These are phyloP conservation scores for Abrus precatorius DNA, from an alignment of 306 rosid genomes.

Conservation along the genomic window DNA sequence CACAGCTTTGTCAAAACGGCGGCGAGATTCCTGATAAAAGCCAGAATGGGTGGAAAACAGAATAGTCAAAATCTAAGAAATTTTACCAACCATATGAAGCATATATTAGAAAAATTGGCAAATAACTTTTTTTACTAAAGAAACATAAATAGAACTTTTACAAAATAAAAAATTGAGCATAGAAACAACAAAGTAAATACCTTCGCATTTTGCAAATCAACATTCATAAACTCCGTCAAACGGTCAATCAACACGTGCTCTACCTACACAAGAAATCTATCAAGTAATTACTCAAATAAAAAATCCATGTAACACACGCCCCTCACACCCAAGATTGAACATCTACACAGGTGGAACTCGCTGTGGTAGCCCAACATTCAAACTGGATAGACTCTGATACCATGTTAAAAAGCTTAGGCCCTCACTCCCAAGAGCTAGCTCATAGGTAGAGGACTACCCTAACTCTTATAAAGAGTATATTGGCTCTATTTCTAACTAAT, in stretches of 20 bases:
- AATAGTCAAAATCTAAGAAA: background rate
- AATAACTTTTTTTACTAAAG: background rate
- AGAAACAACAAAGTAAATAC: conserved; percentile 52
- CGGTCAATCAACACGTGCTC: conserved; percentile 94
- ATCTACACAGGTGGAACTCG: background rate
- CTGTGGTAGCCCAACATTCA: too few relatives aligned
- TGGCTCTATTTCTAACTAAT: too few relatives aligned
- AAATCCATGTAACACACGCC: background rate
- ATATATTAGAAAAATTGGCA: background rate
- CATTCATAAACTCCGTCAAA: conserved; percentile 74
- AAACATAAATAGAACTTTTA: background rate
- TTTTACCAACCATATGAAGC: conserved; percentile 14
- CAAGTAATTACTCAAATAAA: conserved; percentile 39
- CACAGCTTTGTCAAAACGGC: conserved; percentile 79
- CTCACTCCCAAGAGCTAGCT: too few relatives aligned
- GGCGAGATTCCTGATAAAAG: conserved; percentile 78
- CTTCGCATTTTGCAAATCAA: conserved; percentile 85
- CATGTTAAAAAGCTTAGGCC: too few relatives aligned
- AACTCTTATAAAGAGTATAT: too few relatives aligned
- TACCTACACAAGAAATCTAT: conserved; percentile 66
- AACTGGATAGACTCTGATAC: too few relatives aligned
- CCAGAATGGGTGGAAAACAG: conserved; percentile 35
- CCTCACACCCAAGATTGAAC: background rate
- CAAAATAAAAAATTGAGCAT: background rate
- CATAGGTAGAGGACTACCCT: too few relatives aligned